Evolutionary conservation across 805 yeast species (phyloP).

Genomic region (Hanseniaspora opuntiae): DNA sequence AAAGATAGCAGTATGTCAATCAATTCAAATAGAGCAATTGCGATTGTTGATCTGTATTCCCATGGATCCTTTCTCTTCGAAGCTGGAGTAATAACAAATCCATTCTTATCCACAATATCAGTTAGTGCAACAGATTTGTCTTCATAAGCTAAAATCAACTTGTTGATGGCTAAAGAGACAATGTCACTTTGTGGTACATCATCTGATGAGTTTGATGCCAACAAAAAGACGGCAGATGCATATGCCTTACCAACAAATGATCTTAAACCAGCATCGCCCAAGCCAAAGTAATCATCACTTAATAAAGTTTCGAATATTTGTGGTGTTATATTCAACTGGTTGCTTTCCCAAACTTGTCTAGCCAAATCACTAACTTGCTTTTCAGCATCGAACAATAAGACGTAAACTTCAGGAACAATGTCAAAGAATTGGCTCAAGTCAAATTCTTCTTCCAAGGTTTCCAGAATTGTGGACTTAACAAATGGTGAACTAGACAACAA

Average conservation of each 20-base stretch:
- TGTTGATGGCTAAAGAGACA: conserved; percentile 28
- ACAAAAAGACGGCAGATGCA: conserved; percentile 42
- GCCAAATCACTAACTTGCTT: conserved; percentile 52
- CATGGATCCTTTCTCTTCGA: conserved; percentile 58
- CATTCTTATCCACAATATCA: conserved; percentile 67
- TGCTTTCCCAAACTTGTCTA: conserved; percentile 74
- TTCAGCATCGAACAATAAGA: conserved; percentile 64
- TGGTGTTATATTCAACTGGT: conserved; percentile 30
- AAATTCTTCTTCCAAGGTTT: conserved; percentile 74
- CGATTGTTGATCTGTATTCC: conserved; percentile 76
- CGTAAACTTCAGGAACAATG: conserved; percentile 60
- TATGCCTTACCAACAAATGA: conserved; percentile 55
- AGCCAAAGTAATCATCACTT: conserved; percentile 32
- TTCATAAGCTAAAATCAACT: conserved; percentile 42
- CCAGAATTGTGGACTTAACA: conserved; percentile 68
- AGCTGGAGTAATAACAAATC: conserved; percentile 53
- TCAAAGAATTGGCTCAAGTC: conserved; percentile 30
- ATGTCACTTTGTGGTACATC: conserved; percentile 8
- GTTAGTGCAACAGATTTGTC: conserved; percentile 58
- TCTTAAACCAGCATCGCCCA: conserved; percentile 53
- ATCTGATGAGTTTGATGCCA: conserved; percentile 18
- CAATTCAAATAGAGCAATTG: conserved; percentile 43
- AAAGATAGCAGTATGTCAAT: not conserved
- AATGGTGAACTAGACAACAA: conserved; percentile 49
- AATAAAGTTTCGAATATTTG: conserved; percentile 35